These are phyloP conservation scores for Aspergillus felis DNA, from an alignment of 2,329 filamentous ascomycete genomes.

Conservation along the genomic window DNA sequence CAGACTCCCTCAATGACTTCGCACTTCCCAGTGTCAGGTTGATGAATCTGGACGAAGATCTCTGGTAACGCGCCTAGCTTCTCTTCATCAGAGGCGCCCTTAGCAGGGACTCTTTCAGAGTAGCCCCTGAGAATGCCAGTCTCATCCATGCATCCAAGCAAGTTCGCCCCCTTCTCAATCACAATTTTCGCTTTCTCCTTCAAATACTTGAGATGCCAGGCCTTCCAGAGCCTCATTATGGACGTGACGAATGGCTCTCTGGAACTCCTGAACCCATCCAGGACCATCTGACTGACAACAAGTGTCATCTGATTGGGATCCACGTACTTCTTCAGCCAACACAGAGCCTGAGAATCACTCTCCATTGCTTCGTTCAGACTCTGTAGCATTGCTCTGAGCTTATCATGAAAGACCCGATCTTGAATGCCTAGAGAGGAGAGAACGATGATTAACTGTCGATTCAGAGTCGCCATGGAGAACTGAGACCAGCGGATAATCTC, in stretches of 20 bases:
- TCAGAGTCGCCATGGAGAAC: slow-evolving; percentile 73
- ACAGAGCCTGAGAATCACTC: slow-evolving; percentile 60
- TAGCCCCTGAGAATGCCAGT: slow-evolving; percentile 71
- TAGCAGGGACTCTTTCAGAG: slow-evolving; percentile 42
- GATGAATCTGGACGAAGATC: slow-evolving; percentile 81
- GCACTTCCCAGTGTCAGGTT: slow-evolving; percentile 53
- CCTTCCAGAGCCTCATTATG: slow-evolving; percentile 75
- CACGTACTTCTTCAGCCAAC: slow-evolving; percentile 68
- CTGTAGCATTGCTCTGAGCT: slow-evolving; percentile 64
- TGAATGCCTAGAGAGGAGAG: slow-evolving; percentile 72
- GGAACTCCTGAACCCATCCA: slow-evolving; percentile 70
- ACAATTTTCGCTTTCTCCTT: slow-evolving; percentile 89
- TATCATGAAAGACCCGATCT: slow-evolving; percentile 61
- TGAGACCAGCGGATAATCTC: slow-evolving; percentile 83
- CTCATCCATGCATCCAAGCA: slow-evolving; percentile 87
- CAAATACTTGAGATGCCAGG: slow-evolving; percentile 83
- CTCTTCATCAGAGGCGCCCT: slow-evolving; percentile 33
- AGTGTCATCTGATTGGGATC: slow-evolving; percentile 83
- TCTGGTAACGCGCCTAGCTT: slow-evolving; percentile 63
- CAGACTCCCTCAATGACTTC: slow-evolving; percentile 72
- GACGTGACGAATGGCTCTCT: slow-evolving; percentile 79
- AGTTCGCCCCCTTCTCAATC: slow-evolving; percentile 77
- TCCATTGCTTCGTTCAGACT: slow-evolving; percentile 68
- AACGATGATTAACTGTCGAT: slow-evolving; percentile 86
- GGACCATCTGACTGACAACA: slow-evolving; percentile 69